Evolutionary conservation across 441 rosid genomes (phyloP).

Genomic region (Arabidopsis hybrid): DNA sequence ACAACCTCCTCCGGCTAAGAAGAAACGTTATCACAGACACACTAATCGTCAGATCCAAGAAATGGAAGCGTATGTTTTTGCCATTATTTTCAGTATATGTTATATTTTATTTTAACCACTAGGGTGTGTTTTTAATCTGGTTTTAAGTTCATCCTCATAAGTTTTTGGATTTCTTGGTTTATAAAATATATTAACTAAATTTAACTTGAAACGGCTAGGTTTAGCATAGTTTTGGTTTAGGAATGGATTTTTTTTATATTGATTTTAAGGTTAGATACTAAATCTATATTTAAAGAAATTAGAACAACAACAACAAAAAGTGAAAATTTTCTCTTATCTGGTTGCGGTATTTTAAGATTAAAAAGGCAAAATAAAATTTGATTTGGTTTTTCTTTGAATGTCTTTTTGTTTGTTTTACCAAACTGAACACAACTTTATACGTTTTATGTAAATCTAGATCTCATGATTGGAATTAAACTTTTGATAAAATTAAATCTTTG

Average conservation of each 20-base stretch:
- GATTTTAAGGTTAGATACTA: no score
- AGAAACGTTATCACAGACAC: slow-evolving; percentile 91
- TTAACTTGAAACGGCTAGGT: no score
- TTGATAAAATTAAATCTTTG: slow-evolving; percentile 24
- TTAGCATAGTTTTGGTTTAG: no score
- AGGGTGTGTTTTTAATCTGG: background rate
- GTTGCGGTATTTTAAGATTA: no score
- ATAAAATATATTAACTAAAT: no score
- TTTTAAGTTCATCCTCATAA: background rate
- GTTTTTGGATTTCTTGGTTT: no score
- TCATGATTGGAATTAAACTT: background rate
- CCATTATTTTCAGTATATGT: background rate
- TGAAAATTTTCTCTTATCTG: no score
- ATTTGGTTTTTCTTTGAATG: background rate
- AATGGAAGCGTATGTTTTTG: slow-evolving; percentile 81
- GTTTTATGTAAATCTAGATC: slow-evolving; percentile 1
- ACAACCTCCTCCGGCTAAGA: slow-evolving; percentile 58
- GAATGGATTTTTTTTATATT: no score
- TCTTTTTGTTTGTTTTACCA: background rate
- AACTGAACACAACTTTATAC: background rate
- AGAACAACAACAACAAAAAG: no score
- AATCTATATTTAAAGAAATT: no score
- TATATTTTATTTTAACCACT: background rate
- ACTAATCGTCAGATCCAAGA: slow-evolving; percentile 93
- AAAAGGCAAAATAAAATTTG: background rate